Conservation (phyloP, 2,329 filamentous ascomycete genomes). For the Botryosphaeria dothidea region DNA sequence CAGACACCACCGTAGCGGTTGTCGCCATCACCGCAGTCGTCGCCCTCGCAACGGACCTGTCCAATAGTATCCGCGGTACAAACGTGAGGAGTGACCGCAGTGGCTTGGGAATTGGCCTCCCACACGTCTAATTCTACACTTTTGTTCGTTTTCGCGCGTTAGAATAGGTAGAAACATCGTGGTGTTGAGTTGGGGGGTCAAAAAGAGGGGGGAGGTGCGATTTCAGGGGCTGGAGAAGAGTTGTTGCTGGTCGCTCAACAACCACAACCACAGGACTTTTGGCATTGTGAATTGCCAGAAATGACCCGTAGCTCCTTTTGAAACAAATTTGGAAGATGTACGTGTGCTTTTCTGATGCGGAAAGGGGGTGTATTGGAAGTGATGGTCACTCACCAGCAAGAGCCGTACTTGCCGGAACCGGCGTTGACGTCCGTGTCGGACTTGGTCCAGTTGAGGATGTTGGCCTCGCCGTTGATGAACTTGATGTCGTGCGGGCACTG, state of each 20-base stretch:
- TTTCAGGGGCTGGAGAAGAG: no score
- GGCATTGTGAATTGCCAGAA: no score
- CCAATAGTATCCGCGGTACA: slow-evolving; percentile 50
- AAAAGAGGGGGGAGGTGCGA: no score
- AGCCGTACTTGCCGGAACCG: slow-evolving; percentile 55
- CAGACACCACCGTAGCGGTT: slow-evolving; percentile 64
- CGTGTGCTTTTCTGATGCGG: no score
- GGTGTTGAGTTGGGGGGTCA: neutral
- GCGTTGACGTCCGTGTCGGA: slow-evolving; percentile 57
- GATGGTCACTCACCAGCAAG: slow-evolving; percentile 51
- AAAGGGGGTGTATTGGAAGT: neutral
- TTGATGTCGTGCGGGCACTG: slow-evolving; percentile 53
- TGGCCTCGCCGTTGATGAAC: slow-evolving; percentile 57
- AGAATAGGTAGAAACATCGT: neutral
- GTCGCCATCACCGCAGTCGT: slow-evolving; percentile 39
- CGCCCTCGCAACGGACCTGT: slow-evolving; percentile 56
- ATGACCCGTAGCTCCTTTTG: no score
- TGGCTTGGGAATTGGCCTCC: slow-evolving; percentile 68
- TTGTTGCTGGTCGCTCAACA: no score
- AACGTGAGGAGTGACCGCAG: slow-evolving; percentile 66
- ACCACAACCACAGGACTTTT: no score
- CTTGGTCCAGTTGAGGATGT: slow-evolving; percentile 55
- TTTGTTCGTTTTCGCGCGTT: neutral
- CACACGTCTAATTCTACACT: slow-evolving; percentile 69
- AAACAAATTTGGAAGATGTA: no score